Conservation (phyloP, 2,329 filamentous ascomycete genomes). For the Colletotrichum simmondsii region DNA sequence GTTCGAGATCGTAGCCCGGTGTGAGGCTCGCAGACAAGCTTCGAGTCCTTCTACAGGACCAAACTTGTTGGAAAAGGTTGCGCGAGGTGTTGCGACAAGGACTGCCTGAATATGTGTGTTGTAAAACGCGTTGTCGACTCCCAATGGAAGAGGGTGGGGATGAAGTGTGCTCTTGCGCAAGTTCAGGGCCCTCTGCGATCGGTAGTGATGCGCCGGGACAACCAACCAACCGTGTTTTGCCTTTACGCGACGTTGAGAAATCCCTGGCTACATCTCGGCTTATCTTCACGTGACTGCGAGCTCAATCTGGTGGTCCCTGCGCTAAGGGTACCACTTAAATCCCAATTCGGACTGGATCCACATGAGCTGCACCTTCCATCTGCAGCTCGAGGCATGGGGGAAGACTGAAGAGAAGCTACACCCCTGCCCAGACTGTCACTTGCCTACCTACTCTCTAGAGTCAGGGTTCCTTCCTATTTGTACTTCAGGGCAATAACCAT, state of each 20-base stretch:
- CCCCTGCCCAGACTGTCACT: constrained; percentile 1
- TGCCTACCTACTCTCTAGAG: not conserved
- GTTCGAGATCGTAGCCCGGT: not conserved
- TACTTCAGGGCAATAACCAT: not conserved
- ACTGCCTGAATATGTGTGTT: not conserved
- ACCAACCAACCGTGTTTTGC: constrained; percentile 30
- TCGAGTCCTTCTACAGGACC: not conserved
- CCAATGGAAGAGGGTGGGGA: not conserved
- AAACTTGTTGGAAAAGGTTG: not conserved
- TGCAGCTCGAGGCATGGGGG: not conserved
- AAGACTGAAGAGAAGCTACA: not conserved
- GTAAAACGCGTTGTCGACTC: not conserved
- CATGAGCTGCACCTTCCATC: constrained; percentile 13
- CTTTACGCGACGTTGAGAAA: constrained; percentile 31
- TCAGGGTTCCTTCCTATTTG: not conserved
- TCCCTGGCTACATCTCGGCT: not conserved
- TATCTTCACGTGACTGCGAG: constrained; percentile 17
- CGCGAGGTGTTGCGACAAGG: not conserved
- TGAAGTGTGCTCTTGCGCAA: constrained; percentile 19
- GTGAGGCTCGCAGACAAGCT: constrained; percentile 9
- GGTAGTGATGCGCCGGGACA: constrained; percentile 26
- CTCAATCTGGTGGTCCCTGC: not conserved
- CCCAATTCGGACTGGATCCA: not conserved
- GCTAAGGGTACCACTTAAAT: not conserved
- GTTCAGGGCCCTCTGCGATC: constrained; percentile 31